Conservation (phyloP, 768 basidiomycete genomes). For the Suillus americanus region DNA sequence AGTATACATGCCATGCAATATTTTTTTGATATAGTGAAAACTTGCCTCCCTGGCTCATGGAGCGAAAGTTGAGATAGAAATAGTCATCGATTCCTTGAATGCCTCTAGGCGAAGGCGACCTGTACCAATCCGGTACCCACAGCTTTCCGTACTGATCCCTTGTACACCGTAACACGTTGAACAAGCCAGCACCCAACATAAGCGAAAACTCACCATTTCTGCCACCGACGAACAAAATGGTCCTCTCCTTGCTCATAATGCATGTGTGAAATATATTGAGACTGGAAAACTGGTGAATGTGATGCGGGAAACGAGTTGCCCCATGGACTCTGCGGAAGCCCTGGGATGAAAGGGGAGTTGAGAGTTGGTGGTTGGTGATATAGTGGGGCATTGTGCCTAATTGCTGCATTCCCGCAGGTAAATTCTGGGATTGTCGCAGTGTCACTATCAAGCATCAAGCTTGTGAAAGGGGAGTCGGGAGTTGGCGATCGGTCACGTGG, state of each 20-base stretch:
- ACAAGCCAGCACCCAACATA: not conserved
- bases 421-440: too few relatives aligned
- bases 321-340: not conserved
- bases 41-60: not conserved
- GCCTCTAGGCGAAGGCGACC: not conserved
- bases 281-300: not conserved
- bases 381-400: too few relatives aligned
- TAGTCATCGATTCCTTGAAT: not conserved
- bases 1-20: not conserved
- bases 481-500: not conserved
- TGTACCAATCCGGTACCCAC: not conserved
- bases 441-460: too few relatives aligned
- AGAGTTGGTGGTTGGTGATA: not conserved
- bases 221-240: constrained; percentile 3
- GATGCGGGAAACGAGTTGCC: not conserved
- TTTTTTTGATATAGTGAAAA: not conserved
- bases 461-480: too few relatives aligned
- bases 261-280: not conserved
- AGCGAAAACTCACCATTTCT: not conserved
- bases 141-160: not conserved
- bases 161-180: not conserved
- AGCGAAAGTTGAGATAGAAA: constrained; percentile 3
- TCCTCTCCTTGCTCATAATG: not conserved
- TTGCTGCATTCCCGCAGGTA: too few relatives aligned
- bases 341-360: not conserved